phyloP scores from a whole-genome alignment of 2,329 filamentous ascomycete genomes.

The Alternaria sp. region DNA sequence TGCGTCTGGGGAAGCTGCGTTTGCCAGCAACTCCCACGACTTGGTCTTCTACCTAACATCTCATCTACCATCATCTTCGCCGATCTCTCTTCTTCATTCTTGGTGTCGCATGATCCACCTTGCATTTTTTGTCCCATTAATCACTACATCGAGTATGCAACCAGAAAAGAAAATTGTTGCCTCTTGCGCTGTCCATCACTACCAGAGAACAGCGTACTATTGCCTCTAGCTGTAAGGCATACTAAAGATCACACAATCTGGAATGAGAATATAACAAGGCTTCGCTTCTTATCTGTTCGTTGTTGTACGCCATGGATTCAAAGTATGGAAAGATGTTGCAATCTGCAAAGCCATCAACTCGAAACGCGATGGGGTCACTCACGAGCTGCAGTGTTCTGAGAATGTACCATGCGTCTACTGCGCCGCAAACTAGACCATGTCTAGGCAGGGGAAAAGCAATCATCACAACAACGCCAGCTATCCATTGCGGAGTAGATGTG shows the following conservation, averaged over 20 bases:
- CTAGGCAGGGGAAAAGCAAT: background rate
- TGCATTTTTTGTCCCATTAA: background rate
- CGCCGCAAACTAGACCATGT: slow-evolving; percentile 1
- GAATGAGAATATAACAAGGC: background rate
- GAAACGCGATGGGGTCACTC: background rate
- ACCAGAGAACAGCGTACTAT: background rate
- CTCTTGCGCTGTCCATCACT: background rate
- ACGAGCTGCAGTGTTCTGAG: slow-evolving; percentile 5
- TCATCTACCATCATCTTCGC: background rate
- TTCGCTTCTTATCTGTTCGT: background rate
- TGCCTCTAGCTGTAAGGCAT: background rate
- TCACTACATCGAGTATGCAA: background rate
- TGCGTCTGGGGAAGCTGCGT: slow-evolving; percentile 10
- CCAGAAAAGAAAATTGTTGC: background rate
- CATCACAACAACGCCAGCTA: background rate
- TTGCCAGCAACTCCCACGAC: background rate
- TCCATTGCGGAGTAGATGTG: background rate
- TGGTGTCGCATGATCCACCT: background rate
- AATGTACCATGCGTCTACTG: slow-evolving; percentile 1
- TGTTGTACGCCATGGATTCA: background rate
- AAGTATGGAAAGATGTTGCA: background rate
- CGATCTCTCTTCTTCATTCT: background rate
- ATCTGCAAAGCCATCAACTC: background rate
- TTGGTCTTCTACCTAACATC: background rate
- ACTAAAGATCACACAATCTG: background rate